Base-by-base conservation (phyloP, 164 flowering plant genomes). In the Vitis rotundifolia region DNA sequence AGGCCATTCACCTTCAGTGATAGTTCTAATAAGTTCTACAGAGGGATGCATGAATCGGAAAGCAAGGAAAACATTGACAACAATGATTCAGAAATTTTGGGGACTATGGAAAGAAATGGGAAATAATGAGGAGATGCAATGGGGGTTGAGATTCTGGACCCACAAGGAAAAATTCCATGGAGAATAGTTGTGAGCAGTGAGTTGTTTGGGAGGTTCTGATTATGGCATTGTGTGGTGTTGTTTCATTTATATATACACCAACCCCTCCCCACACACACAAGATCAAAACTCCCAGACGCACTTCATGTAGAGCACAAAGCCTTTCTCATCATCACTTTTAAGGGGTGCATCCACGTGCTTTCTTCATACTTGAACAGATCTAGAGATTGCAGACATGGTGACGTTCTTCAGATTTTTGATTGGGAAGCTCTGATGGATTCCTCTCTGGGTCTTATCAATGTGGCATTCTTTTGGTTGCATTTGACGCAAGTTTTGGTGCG, bases 401-500 rank as follows among this genome's bases (percentile, higher is more conserved):
- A 1, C 26, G 0, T 64, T 44, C 52, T 48, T 63, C 2, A 63
- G 12, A 8, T 48, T 14, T 47, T 22, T 48, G 51, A 14, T 44
- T 47, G 0, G 18, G 22, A 2, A 26, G 64, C 51, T 63, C 55
- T 22, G 4, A 83, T 84, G 90, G 87, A 82, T 61, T 28, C 72
- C 48, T 66, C 63, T 31, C 15, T 77, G 18, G 68, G 64, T 52
- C 19, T 73, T 12, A 61, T 78, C 10, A 72, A 75, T 74, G 73
- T 74, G 31, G 77, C 64, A 47, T 79, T 77, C 59, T 68, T 68
- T 58, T 29, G 75, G 10, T 8, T 78, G 50, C 80, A 85, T 13
- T 26, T 82, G 55, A 29, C 71, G 18, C 83, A 92, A 89, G 66
- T 84, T 71, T 54, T 83, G 58, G 55, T 79, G 22, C 82, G 82